Percentiles rank a stretch among this genome's conserved stretches.
Conservation (phyloP, 2,329 filamentous ascomycete species). For the Trichothecium roseum region DNA sequence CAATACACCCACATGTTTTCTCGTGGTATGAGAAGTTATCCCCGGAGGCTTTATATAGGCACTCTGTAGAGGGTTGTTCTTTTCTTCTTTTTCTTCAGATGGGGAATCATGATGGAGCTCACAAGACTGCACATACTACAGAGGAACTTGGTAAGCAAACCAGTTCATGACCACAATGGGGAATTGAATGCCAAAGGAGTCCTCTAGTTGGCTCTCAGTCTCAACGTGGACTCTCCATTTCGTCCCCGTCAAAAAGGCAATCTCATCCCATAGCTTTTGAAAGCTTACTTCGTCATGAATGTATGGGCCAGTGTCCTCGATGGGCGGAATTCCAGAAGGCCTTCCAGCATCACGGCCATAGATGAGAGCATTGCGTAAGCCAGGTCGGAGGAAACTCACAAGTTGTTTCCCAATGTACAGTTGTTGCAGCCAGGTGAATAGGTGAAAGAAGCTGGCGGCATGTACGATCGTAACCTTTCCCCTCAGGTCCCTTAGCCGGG, state of each 20-base stretch:
- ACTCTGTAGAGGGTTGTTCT: too few species aligned
- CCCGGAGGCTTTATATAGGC: too few species aligned
- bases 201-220: conserved; percentile 1
- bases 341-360: conserved; percentile 41
- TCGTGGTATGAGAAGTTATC: too few species aligned
- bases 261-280: conserved; percentile 42
- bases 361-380: conserved; percentile 33
- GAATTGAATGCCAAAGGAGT: neutral
- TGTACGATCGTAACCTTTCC: conserved; percentile 36
- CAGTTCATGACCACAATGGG: neutral
- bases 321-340: conserved; percentile 11
- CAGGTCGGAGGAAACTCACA: conserved; percentile 32
- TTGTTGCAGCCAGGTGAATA: conserved; percentile 37
- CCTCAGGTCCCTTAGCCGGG: conserved; percentile 20
- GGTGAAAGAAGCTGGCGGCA: conserved; percentile 38
- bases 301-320: conserved; percentile 21
- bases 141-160: conserved; percentile 2
- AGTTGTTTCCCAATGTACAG: conserved; percentile 32
- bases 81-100: too few species aligned
- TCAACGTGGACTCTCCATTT: conserved; percentile 36
- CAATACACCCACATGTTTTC: too few species aligned
- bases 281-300: conserved; percentile 40
- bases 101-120: too few species aligned
- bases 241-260: conserved; percentile 36
- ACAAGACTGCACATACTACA: too few species aligned